Percentiles rank a stretch among this genome's conserved stretches.
phyloP scores from a whole-genome alignment of 2,329 filamentous ascomycete genomes.

The Pseudogymnoascus sp. region DNA sequence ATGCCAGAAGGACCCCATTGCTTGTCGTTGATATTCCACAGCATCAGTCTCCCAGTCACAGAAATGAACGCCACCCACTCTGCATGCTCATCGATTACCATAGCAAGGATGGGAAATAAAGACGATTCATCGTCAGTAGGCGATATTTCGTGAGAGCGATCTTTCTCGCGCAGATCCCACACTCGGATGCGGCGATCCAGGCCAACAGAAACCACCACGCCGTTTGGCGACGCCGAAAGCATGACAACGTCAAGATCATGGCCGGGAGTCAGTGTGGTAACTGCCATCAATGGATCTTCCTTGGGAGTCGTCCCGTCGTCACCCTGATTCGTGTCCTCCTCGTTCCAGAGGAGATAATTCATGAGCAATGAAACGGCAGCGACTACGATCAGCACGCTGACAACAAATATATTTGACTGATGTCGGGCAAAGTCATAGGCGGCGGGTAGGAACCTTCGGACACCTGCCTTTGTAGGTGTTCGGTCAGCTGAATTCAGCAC shows the following conservation, averaged over 20 bases:
- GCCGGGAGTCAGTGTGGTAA: slow-evolving; percentile 53
- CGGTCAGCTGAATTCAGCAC: slow-evolving; percentile 63
- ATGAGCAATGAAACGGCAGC: slow-evolving; percentile 63
- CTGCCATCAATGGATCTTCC: slow-evolving; percentile 47
- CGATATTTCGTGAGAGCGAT: slow-evolving; percentile 36
- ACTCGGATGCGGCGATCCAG: slow-evolving; percentile 62
- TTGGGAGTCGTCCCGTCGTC: slow-evolving; percentile 38
- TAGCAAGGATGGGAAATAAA: slow-evolving; percentile 53
- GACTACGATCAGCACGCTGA: slow-evolving; percentile 55
- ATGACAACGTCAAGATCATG: slow-evolving; percentile 65
- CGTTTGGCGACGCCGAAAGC: slow-evolving; percentile 54
- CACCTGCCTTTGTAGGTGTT: slow-evolving; percentile 40
- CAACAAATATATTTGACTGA: slow-evolving; percentile 50
- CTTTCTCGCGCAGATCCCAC: slow-evolving; percentile 46
- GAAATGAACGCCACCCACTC: slow-evolving; percentile 62
- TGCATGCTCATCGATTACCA: slow-evolving; percentile 58
- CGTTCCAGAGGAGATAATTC: slow-evolving; percentile 66
- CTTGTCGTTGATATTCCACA: slow-evolving; percentile 57
- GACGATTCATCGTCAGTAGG: slow-evolving; percentile 30
- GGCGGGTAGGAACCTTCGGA: slow-evolving; percentile 45
- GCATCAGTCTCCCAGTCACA: slow-evolving; percentile 45
- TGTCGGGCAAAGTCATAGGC: slow-evolving; percentile 62
- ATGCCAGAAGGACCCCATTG: slow-evolving; percentile 49
- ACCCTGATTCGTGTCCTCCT: slow-evolving; percentile 40
- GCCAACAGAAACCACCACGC: slow-evolving; percentile 61